phyloP scores from a whole-genome alignment of 441 rosid species.

The Populus tomentosa region DNA sequence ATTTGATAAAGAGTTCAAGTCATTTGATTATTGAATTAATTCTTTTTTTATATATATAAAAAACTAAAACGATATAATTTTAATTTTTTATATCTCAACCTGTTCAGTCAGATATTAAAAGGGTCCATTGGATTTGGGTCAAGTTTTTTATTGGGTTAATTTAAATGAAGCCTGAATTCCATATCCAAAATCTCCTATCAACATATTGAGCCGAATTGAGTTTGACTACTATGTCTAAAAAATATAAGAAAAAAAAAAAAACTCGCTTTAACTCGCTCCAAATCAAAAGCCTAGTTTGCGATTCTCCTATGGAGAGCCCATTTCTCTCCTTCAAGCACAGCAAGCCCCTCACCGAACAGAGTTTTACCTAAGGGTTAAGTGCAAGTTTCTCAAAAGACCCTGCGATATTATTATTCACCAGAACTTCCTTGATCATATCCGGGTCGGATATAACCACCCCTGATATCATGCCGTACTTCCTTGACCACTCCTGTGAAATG shows the following conservation, averaged over 20 bases:
- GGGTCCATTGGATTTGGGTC: too few relatives aligned
- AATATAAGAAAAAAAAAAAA: too few relatives aligned
- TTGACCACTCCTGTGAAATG: slow-evolving; percentile 39
- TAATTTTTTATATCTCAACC: not conserved
- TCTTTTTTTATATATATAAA: too few relatives aligned
- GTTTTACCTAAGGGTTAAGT: slow-evolving; percentile 43
- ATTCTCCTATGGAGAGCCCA: slow-evolving; percentile 72
- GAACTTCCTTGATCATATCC: slow-evolving; percentile 21
- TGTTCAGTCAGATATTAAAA: too few relatives aligned
- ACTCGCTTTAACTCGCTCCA: slow-evolving; percentile 53
- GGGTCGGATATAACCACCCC: slow-evolving; percentile 39
- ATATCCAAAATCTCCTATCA: too few relatives aligned
- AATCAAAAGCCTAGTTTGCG: slow-evolving; percentile 47
- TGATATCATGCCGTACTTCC: slow-evolving; percentile 48
- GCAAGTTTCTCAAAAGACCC: slow-evolving; percentile 32
- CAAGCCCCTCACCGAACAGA: slow-evolving; percentile 60
- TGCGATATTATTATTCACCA: slow-evolving; percentile 14
- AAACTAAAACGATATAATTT: too few relatives aligned
- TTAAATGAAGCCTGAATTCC: too few relatives aligned
- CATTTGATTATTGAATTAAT: too few relatives aligned
- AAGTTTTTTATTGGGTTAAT: too few relatives aligned
- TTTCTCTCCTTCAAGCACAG: slow-evolving; percentile 49
- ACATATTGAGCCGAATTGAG: too few relatives aligned
- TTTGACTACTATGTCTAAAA: too few relatives aligned
- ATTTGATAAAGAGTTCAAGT: not conserved